Evolutionary conservation across 225 moss, liverwort and hornwort genomes (phyloP), one percentile per base, ranked within the genome.

Genomic region (Bryum argenteum): DNA sequence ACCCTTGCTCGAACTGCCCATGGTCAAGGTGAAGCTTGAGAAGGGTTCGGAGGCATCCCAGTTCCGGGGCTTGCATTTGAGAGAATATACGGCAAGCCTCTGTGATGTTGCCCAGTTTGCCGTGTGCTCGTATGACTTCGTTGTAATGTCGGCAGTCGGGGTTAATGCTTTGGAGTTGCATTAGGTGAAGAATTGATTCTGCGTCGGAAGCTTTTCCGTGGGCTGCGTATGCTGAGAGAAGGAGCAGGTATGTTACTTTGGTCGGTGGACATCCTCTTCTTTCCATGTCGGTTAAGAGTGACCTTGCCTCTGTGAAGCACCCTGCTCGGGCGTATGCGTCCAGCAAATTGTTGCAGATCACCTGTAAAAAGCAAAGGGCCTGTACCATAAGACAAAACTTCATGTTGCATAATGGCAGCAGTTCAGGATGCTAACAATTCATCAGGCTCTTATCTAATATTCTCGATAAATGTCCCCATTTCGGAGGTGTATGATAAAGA

Each of bases 81-180:
- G 74, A 77, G 56, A 87, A 93, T 0, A 94, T 75, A 23, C 92
- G 81, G 51, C 78, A 75, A 16, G 91, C 92, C 10, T 91, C 92
- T 52, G 79, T 76, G 11, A 89, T 77, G 76, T 88, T 77, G 37
- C 85, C 60, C 11, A 79, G 79, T 66, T 72, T 83, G 33, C 94
- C 98, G 11, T 91, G 79, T 23, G 92, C 89, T 66, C 74, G 79
- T 42, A 98, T 82, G 11, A 92, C 94, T 70, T 83, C 80, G 45
- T 91, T 94, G 83, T 90, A 98, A 65, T 98, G 98, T 62, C 92
- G 90, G 8, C 69, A 69, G 79, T 92, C 92, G 48, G 98, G 94
- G 28, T 37, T 54, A 18, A 91, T n/a, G 5, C 77, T 82, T 61
- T 77, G 74, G 10, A 78, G 54, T 22, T 44, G 63, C 88, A 98